Conservation (phyloP, 345 rosid species). For the Eutrema japonicum region DNA sequence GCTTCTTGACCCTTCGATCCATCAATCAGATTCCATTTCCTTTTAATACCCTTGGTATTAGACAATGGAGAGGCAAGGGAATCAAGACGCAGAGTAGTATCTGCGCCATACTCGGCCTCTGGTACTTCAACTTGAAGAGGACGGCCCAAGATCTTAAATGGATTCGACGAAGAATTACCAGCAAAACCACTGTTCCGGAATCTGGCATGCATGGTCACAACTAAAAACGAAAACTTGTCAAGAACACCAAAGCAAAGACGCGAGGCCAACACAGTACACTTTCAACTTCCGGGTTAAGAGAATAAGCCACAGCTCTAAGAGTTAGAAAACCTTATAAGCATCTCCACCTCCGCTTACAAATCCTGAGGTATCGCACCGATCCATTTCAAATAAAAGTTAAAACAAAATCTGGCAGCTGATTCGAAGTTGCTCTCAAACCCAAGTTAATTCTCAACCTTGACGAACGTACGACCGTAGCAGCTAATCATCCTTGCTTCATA, state of each 20-base stretch:
- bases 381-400: conserved; percentile 52
- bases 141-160: conserved; percentile 57
- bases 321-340: conserved; percentile 52
- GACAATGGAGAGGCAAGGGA: conserved; percentile 58
- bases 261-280: conserved; percentile 47
- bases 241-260: conserved; percentile 53
- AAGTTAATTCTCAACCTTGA: conserved; percentile 38
- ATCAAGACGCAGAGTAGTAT: conserved; percentile 78
- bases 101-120: conserved; percentile 43
- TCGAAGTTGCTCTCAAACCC: conserved; percentile 26
- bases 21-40: conserved; percentile 69
- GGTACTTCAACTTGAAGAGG: conserved; percentile 52
- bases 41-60: conserved; percentile 64
- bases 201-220: conserved; percentile 61
- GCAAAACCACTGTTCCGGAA: conserved; percentile 54
- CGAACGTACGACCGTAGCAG: conserved; percentile 31
- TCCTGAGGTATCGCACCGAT: conserved; percentile 89
- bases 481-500: conserved; percentile 60
- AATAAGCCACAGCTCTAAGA: conserved; percentile 57
- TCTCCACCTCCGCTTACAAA: conserved; percentile 88
- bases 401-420: conserved; percentile 35
- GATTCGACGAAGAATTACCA: conserved; percentile 57
- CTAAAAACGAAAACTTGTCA: conserved; percentile 39
- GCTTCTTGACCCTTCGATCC: conserved; percentile 49
- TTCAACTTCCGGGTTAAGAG: conserved; percentile 64